Conservation (phyloP, 192 early-diverging fungal genomes). For the Backusella sp. region DNA sequence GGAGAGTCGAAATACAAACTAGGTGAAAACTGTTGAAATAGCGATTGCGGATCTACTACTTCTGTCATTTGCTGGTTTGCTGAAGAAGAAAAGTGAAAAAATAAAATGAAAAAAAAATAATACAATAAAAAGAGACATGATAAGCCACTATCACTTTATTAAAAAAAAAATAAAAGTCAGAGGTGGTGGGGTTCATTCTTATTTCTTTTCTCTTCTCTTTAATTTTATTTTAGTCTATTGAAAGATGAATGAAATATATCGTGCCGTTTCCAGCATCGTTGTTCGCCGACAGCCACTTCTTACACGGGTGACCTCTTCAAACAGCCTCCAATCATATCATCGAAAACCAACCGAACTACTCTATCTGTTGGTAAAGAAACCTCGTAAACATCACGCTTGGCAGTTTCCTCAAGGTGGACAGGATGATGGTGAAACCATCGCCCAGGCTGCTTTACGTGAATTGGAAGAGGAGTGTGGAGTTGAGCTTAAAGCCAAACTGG, state of each 20-base stretch:
- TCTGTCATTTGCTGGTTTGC: not conserved
- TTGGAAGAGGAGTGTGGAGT: conserved; percentile 70
- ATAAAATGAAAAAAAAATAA: not conserved
- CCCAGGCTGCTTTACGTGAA: conserved; percentile 70
- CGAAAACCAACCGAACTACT: conserved; percentile 27
- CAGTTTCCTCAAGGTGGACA: conserved; percentile 71
- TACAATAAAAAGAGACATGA: not conserved
- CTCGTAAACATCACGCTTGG: conserved; percentile 61
- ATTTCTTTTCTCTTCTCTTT: not conserved
- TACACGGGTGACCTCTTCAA: not conserved
- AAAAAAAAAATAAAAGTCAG: not conserved
- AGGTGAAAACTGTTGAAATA: conserved; percentile 29
- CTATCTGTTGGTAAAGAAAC: conserved; percentile 78
- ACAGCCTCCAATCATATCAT: not conserved
- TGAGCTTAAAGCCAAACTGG: conserved; percentile 68
- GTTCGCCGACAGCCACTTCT: not conserved
- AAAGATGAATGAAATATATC: conserved; percentile 3
- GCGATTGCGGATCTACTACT: conserved; percentile 10
- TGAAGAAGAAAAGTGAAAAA: not conserved
- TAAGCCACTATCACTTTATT: not conserved
- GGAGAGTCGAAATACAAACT: conserved; percentile 11
- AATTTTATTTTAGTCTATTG: not conserved
- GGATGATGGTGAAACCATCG: conserved; percentile 61
- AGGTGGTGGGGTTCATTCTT: not conserved
- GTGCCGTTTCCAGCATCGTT: not conserved